These are phyloP conservation scores for Asterophora parasitica DNA, from an alignment of 768 basidiomycete genomes.

Conservation along the genomic window DNA sequence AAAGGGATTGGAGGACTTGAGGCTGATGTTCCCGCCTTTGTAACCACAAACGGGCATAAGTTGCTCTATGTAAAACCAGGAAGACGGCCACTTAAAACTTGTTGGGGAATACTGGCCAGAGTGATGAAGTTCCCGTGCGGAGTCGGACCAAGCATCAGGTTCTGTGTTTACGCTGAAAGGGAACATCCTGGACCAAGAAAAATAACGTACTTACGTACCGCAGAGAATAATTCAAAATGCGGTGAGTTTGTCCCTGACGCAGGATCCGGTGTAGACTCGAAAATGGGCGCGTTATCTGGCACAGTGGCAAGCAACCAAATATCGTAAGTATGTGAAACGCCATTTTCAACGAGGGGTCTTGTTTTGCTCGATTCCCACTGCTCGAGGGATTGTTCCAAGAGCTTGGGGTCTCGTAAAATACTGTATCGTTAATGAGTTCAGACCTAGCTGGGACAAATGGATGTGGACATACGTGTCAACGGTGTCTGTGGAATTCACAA, in stretches of 20 bases:
- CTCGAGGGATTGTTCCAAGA: slow-evolving; percentile 11
- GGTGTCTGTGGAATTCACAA: slow-evolving; percentile 25
- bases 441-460: background rate
- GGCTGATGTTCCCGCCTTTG: slow-evolving; percentile 18
- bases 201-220: background rate
- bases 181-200: background rate
- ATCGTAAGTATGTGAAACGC: slow-evolving; percentile 17
- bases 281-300: slow-evolving; percentile 10
- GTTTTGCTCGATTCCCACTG: slow-evolving; percentile 17
- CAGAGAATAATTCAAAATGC: slow-evolving; percentile 11
- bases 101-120: background rate
- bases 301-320: slow-evolving; percentile 21
- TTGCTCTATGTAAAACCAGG: background rate
- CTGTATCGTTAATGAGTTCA: background rate
- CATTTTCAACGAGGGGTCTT: slow-evolving; percentile 18
- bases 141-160: background rate
- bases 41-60: background rate
- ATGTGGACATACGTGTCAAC: slow-evolving; percentile 8
- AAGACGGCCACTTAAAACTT: slow-evolving; percentile 1
- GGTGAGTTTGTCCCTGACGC: slow-evolving; percentile 18
- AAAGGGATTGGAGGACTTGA: slow-evolving; percentile 37
- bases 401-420: slow-evolving; percentile 1
- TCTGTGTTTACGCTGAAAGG: background rate
- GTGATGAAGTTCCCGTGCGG: slow-evolving; percentile 1
- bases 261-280: slow-evolving; percentile 21